Evolutionary conservation across 257 asterid genomes (phyloP), one percentile per base, ranked within the genome.

Genomic region (Agastache rugosa): DNA sequence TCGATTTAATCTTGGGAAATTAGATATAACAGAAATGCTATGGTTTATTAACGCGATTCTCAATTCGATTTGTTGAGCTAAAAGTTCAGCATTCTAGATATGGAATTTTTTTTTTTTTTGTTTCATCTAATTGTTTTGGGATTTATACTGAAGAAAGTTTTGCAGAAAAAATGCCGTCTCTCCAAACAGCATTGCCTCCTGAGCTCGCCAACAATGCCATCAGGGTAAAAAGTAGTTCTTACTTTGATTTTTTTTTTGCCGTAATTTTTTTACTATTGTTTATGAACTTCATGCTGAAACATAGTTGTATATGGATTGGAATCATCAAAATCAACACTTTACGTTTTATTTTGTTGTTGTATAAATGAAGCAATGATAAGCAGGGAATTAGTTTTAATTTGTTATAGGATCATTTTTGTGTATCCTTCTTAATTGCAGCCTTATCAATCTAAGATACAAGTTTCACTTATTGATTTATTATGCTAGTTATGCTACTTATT

Each of bases 111-210:
- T 11, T 1, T 7, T 2, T 47, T 48, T 55, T 34, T 11, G 0
- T 7, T 2, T 14, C 5, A 3, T 8, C 16, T 9, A 14, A 9
- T 14, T 58, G 0, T 44, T 48, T 56, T 11, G 12, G 50, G 3
- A 60, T 47, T 51, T 59, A 7, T 16, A 10, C 27, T 45, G 50
- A 14, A 34, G n/a, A 22, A 67, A 47, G 1, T 48, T 37, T 73
- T 78, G 63, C 74, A 77, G 78, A 29, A 54, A 68, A 65, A 73
- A 94, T 94, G 96, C 91, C 98, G 66, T 90, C 97, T 67, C 87
- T 93, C 69, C 97, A 91, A 81, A 85, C 96, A 41, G 93, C 97
- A 12, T 79, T 93, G 82, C 97, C 98, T 39, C 97, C 98, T 45
- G 99, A 92, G 85, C 96, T 94, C 14, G 99, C 97, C 66, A 89